A percentile compares a stretch with the other conserved stretches of the same genome.
These are phyloP conservation scores for Magnusiomyces clavatus DNA, from an alignment of 1,139 yeast species.

Conservation along the genomic window DNA sequence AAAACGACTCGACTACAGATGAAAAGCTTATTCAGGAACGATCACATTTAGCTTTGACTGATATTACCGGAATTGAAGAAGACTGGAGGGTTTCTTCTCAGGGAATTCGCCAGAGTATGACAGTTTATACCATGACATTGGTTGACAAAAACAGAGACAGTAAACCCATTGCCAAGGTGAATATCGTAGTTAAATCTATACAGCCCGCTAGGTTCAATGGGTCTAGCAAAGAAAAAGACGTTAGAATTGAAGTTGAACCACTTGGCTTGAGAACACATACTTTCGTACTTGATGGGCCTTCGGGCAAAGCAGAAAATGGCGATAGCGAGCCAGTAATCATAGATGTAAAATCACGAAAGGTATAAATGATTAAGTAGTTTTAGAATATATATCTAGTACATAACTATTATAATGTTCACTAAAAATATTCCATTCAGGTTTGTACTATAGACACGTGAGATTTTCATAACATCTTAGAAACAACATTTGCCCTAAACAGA, in stretches of 20 bases:
- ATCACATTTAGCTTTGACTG: slow-evolving; percentile 13
- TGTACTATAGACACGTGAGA: background rate
- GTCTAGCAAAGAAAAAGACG: slow-evolving; percentile 8
- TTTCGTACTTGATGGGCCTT: slow-evolving; percentile 10
- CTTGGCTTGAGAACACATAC: slow-evolving; percentile 8
- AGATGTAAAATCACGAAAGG: slow-evolving; percentile 6
- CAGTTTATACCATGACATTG: slow-evolving; percentile 13
- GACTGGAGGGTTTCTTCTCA: slow-evolving; percentile 16
- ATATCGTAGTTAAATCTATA: slow-evolving; percentile 11
- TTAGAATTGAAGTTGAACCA: slow-evolving; percentile 10
- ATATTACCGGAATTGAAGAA: slow-evolving; percentile 13
- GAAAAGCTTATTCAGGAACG: slow-evolving; percentile 4
- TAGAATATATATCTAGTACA: no score
- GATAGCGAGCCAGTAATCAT: slow-evolving; percentile 7
- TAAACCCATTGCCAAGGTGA: slow-evolving; percentile 13
- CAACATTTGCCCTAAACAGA: no score
- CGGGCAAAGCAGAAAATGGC: slow-evolving; percentile 1
- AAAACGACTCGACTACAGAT: background rate
- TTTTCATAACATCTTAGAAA: no score
- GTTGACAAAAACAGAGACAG: slow-evolving; percentile 11
- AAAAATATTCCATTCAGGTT: no score
- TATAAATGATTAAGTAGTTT: no score
- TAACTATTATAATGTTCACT: no score
- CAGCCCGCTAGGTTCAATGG: background rate
- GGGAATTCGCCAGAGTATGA: slow-evolving; percentile 15